Evolutionary conservation across 495 filamentous ascomycete genomes (phyloP).

Genomic region (Neurospora africana): DNA sequence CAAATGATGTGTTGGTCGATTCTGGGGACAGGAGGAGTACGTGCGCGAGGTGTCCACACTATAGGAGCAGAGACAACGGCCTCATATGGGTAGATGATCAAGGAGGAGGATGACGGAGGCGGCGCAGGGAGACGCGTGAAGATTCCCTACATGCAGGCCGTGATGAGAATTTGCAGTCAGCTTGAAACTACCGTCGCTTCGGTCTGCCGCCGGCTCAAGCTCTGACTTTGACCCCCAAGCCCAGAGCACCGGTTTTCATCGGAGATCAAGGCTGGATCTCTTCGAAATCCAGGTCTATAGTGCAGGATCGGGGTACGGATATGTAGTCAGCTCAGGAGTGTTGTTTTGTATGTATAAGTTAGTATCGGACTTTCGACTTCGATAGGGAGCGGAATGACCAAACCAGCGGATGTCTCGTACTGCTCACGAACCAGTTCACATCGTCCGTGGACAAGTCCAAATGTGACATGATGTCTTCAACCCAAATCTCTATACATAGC

Average conservation of each 20-base stretch:
- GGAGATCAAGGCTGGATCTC: neutral
- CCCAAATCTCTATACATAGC: neutral
- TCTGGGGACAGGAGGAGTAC: neutral
- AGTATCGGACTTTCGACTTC: neutral
- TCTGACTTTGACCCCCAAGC: neutral
- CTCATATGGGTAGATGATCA: neutral
- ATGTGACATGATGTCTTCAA: neutral
- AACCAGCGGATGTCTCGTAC: neutral
- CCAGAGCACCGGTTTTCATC: neutral
- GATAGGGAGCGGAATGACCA: neutral
- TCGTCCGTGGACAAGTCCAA: too few relatives aligned
- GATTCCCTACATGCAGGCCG: neutral
- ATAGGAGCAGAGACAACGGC: neutral
- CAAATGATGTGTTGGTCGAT: neutral
- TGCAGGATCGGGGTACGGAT: neutral
- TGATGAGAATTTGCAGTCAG: neutral
- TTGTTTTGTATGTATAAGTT: neutral
- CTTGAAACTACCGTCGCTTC: neutral
- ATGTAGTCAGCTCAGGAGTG: neutral
- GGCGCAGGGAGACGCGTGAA: neutral
- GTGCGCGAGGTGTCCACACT: neutral
- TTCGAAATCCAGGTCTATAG: neutral
- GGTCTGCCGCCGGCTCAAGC: neutral
- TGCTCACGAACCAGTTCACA: neutral
- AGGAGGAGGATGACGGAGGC: neutral